These are phyloP conservation scores for Leccinum uliginosum DNA, from an alignment of 768 basidiomycete genomes.

Conservation along the genomic window DNA sequence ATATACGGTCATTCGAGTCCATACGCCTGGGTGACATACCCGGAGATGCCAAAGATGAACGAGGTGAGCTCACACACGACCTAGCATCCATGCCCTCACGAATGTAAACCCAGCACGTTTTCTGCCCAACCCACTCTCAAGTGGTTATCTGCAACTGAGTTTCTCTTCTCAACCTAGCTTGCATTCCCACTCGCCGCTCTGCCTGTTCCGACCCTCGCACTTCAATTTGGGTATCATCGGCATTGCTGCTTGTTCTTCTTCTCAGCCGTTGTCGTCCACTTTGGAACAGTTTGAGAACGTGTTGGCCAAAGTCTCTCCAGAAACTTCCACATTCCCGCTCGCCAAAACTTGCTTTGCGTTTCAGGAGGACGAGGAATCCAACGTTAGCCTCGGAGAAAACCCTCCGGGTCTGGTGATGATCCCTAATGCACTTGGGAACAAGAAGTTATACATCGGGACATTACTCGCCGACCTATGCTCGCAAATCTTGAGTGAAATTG, in stretches of 20 bases:
- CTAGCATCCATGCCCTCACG: neutral
- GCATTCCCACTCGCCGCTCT: slow-evolving; percentile 60
- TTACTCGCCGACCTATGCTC: slow-evolving; percentile 87
- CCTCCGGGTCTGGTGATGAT: slow-evolving; percentile 70
- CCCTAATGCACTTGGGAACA: slow-evolving; percentile 83
- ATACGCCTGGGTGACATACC: slow-evolving; percentile 83
- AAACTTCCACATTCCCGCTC: slow-evolving; percentile 67
- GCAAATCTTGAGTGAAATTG: slow-evolving; percentile 80
- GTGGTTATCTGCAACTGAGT: slow-evolving; percentile 77
- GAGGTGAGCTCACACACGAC: slow-evolving; percentile 44
- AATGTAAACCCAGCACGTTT: slow-evolving; percentile 58
- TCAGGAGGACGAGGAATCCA: slow-evolving; percentile 55
- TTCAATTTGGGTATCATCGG: slow-evolving; percentile 90
- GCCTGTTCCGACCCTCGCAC: slow-evolving; percentile 72
- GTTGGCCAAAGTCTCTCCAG: slow-evolving; percentile 62
- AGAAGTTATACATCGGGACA: slow-evolving; percentile 83
- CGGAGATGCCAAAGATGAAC: slow-evolving; percentile 69
- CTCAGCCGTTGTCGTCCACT: slow-evolving; percentile 48
- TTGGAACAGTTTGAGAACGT: slow-evolving; percentile 63
- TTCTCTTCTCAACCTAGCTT: slow-evolving; percentile 75
- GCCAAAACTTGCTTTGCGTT: slow-evolving; percentile 84
- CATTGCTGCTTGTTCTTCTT: slow-evolving; percentile 64
- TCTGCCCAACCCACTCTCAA: slow-evolving; percentile 70
- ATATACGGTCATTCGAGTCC: slow-evolving; percentile 69
- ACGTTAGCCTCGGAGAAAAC: slow-evolving; percentile 51